phyloP scores from a whole-genome alignment of 1,284 basidiomycete genomes.

The Afroboletus lepidellus region DNA sequence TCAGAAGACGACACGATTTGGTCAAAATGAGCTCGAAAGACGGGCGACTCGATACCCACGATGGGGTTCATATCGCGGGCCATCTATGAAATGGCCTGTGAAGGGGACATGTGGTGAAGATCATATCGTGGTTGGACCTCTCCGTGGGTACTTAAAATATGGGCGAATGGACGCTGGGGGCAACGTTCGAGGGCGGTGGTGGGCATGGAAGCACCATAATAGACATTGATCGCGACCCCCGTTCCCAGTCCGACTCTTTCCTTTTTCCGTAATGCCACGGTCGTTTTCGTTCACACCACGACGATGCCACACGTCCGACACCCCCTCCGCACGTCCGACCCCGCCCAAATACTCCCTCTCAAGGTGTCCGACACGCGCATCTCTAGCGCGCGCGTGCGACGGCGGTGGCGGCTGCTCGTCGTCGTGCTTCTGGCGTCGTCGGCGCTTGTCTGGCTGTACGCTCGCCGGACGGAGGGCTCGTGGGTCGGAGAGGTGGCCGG shows the following conservation, averaged over 20 bases:
- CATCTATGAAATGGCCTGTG: slow-evolving; percentile 27
- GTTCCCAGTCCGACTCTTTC: too few relatives aligned
- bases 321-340: slow-evolving; percentile 10
- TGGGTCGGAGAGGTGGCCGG: slow-evolving; percentile 1
- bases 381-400: slow-evolving; percentile 9
- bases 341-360: slow-evolving; percentile 20
- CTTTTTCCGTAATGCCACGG: background rate
- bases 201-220: background rate
- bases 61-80: slow-evolving; percentile 17
- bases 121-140: slow-evolving; percentile 1
- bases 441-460: slow-evolving; percentile 25
- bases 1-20: slow-evolving; percentile 31
- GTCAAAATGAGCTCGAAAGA: slow-evolving; percentile 30
- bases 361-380: slow-evolving; percentile 9
- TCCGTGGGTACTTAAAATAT: slow-evolving; percentile 5
- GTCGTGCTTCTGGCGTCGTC: slow-evolving; percentile 11
- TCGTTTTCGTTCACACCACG: slow-evolving; percentile 2
- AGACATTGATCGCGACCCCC: too few relatives aligned
- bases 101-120: slow-evolving; percentile 1
- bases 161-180: background rate
- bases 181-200: background rate
- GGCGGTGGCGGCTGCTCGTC: slow-evolving; percentile 20
- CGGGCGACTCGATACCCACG: slow-evolving; percentile 23
- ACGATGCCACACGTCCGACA: slow-evolving; percentile 12
- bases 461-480: background rate